These are phyloP conservation scores for Gynochthodes officinalis DNA, from an alignment of 257 asterid species.

Conservation along the genomic window DNA sequence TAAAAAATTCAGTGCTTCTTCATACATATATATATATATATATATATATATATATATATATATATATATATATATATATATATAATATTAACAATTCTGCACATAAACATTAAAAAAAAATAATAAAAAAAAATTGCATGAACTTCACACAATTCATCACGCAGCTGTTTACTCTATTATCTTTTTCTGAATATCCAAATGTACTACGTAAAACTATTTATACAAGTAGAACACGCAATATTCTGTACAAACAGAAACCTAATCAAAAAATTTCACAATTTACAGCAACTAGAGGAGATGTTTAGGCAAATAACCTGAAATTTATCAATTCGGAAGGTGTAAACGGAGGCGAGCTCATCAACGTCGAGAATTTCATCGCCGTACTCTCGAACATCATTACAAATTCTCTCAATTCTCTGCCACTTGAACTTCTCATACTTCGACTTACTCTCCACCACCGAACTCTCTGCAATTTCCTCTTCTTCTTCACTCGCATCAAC, in stretches of 20 bases:
- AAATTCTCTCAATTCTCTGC: conserved; percentile 90
- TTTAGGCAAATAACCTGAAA: conserved; percentile 57
- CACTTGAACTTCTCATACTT: conserved; percentile 75
- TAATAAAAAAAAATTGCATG: too few species aligned
- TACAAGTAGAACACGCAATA: not conserved
- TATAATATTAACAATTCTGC: not conserved
- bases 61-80: too few species aligned
- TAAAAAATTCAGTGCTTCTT: not conserved
- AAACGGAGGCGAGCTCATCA: conserved; percentile 83
- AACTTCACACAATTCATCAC: not conserved
- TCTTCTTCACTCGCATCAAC: conserved; percentile 33
- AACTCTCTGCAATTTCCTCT: conserved; percentile 41
- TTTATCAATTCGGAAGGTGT: conserved; percentile 83
- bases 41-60: too few species aligned
- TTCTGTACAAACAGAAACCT: not conserved
- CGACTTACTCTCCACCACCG: conserved; percentile 33
- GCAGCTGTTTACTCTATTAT: not conserved
- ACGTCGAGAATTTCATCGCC: conserved; percentile 80
- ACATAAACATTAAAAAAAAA: not conserved
- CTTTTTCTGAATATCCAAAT: not conserved
- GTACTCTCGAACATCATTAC: conserved; percentile 77
- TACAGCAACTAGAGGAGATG: not conserved
- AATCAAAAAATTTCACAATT: not conserved
- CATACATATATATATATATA: not conserved
- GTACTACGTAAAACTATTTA: not conserved